Evolutionary conservation across 2,329 filamentous ascomycete species (phyloP), one percentile per base, ranked within the genome.

Genomic region (Aureobasidium sp.): DNA sequence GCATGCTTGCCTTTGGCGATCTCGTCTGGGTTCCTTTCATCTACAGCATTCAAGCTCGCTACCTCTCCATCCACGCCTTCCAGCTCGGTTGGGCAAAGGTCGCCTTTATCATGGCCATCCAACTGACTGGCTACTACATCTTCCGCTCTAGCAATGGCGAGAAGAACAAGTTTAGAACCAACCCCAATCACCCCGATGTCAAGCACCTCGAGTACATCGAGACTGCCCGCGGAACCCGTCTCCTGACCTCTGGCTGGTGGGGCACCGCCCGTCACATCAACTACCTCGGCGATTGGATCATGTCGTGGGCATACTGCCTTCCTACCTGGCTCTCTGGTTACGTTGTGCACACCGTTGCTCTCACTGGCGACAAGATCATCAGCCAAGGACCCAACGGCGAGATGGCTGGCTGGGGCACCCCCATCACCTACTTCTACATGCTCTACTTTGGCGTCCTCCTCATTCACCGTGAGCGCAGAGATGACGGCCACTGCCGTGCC

Each of bases 71-170:
- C 12, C 88, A 95, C 74, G 93, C 93, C 0, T 78, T 91, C 15
- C 81, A 86, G n/a, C 85, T 97, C 6, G 91, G 91, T 1, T 77
- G 83, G 39, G 69, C 78, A 15, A 89, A 89, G 12, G 79, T 90
- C 15, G 75, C 81, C 0, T 81, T 79, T 11, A 86, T 94, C 54
- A 74, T 89, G 31, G 81, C 80, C 4, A 80, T 95, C 15, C 85
- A 93, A 60, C 79, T 79, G 0, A 71, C 83, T 1, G 92, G 91
- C n/a, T 96, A 93, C 76, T 87, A 83, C 73, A 91, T 96, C 73
- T 97, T 97, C 85, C 91, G 93, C 63, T 81, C 88, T n/a, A 85
- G 90, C 72, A 97, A 97, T 81, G 90, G 85, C 75, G 87, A 97
- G 78, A 97, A 97, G 85, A 96, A 97, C 76, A 82, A 83, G 27